Base-by-base conservation (phyloP, 2,329 filamentous ascomycete species). In the Dactylellina haptotyla region DNA sequence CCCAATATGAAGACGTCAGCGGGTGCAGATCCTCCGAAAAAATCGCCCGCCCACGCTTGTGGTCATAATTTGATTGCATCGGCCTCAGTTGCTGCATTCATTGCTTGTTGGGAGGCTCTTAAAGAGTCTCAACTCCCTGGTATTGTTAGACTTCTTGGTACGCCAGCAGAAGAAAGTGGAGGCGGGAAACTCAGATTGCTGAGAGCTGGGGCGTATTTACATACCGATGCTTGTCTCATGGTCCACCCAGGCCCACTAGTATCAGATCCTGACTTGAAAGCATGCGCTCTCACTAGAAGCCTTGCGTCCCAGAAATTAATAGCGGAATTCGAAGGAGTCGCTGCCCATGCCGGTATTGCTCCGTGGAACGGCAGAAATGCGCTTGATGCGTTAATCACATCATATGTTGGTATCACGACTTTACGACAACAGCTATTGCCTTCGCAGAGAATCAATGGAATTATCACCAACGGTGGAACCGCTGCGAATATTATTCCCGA, bases 311-410 rank as follows among this genome's bases (percentile, higher is more conserved):
- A 81, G 26, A 77, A 81, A 34, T 76, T 82, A 18, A 76, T 77
- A 16, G 81, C 82, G 48, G 80, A 81, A 73, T 85, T 84, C 66
- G 80, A 78, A 0, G 87, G 87, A 0, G 83, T 82, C 56, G 84
- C 84, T 63, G 85, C 87, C 0, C 86, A 88, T 75, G 86, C 86
- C 0, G 86, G 84, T 0, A 83, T 83, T 2, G 83, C 81, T n/a
- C 87, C 86, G 0, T 88, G 86, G 86, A 81, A 85, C 3, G 87
- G 87, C 0, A 82, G 85, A 75, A 88, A 88, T 76, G 86, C 87
- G 0, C 82, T 88, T 0, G 87, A 88, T 75, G 86, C 86, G 0
- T 77, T 87, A 20, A 80, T 88, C 1, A 80, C 82, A 0, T 83
- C 81, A 0, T 83, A 83, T 67, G 80, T 80, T 46, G 80, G 80